These are phyloP conservation scores for Penicillium maclennaniae DNA, from an alignment of 495 filamentous ascomycete genomes.

Conservation along the genomic window DNA sequence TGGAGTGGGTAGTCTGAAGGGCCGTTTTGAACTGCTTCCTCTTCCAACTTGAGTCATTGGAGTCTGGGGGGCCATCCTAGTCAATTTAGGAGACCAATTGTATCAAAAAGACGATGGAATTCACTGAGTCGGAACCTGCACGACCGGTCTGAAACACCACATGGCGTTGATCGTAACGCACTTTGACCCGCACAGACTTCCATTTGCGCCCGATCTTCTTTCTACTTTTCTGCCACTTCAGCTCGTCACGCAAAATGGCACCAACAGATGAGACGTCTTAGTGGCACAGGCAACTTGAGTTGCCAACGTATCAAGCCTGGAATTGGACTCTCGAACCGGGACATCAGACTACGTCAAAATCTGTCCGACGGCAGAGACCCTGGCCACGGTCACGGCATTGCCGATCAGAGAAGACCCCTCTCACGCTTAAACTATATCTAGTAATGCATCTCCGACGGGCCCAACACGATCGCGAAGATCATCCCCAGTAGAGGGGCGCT, in stretches of 20 bases:
- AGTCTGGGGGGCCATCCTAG: not conserved
- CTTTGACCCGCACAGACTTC: slow-evolving; percentile 11
- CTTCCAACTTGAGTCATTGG: slow-evolving; percentile 1
- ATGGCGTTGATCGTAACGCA: slow-evolving; percentile 11
- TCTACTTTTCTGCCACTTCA: not conserved
- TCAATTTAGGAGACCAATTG: too few relatives aligned
- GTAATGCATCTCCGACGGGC: slow-evolving; percentile 7
- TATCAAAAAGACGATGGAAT: too few relatives aligned
- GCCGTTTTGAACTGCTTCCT: slow-evolving; percentile 20
- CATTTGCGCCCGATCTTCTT: not conserved
- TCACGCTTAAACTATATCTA: not conserved
- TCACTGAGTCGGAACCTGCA: not conserved
- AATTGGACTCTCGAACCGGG: not conserved
- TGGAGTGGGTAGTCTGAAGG: slow-evolving; percentile 16
- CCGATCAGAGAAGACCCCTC: not conserved
- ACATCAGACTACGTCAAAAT: not conserved
- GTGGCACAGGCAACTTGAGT: not conserved
- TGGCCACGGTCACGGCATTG: not conserved
- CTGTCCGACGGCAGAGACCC: not conserved
- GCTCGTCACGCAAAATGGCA: not conserved
- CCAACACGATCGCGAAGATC: not conserved
- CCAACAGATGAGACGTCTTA: not conserved
- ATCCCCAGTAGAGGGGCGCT: not conserved
- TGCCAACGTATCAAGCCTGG: not conserved
- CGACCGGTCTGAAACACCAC: slow-evolving; percentile 22